A percentile compares a stretch with the other conserved stretches of the same genome.
Conservation (phyloP, 192 early-diverging fungal genomes). For the Anaeromyces robustus region DNA sequence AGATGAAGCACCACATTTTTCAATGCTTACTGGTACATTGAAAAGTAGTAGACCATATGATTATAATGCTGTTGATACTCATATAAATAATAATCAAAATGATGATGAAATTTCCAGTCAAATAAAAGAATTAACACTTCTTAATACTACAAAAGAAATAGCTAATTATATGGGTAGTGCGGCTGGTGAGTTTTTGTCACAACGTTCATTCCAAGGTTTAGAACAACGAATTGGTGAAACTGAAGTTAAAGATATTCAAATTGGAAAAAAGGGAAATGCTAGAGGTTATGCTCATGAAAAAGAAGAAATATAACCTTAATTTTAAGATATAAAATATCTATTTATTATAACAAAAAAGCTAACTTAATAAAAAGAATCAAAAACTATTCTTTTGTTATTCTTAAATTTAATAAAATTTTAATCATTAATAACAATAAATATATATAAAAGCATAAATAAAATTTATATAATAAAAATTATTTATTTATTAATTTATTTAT, state of each 20-base stretch:
- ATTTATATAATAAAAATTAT: no score
- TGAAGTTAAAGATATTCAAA: constrained; percentile 5
- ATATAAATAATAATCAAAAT: constrained; percentile 13
- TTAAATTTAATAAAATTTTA: no score
- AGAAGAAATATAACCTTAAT: no score
- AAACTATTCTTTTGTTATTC: no score
- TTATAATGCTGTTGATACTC: constrained; percentile 18
- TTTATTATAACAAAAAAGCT: no score
- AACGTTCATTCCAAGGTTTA: constrained; percentile 65
- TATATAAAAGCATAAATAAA: no score
- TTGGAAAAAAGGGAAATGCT: no score
- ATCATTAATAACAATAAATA: no score
- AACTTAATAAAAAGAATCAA: no score
- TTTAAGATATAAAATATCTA: no score
- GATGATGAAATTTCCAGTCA: neutral
- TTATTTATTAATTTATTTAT: no score
- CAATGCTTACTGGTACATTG: constrained; percentile 54
- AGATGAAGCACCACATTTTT: constrained; percentile 70
- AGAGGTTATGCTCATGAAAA: no score
- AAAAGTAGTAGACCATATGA: neutral
- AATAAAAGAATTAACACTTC: constrained; percentile 29
- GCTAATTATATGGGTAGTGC: constrained; percentile 37
- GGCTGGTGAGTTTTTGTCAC: constrained; percentile 54
- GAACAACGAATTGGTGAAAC: constrained; percentile 53
- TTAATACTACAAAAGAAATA: constrained; percentile 32